Evolutionary conservation across 2,329 filamentous ascomycete genomes (phyloP), one percentile per base, ranked within the genome.

Genomic region (Fusarium globosum): DNA sequence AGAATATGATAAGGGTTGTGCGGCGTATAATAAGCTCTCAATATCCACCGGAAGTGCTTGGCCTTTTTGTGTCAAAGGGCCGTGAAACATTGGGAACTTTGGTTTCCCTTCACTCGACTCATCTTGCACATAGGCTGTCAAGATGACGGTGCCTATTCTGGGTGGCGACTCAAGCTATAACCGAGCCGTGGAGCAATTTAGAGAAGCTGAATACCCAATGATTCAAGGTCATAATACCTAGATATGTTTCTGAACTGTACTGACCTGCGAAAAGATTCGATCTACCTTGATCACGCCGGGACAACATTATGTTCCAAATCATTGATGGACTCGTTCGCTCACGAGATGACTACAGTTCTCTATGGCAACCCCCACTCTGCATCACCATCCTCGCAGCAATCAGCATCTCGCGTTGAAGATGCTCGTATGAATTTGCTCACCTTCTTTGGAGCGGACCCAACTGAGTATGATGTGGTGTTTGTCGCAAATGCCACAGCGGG

Each of bases 271-370:
- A 61, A 42, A 96, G 94, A 88, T 59, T 90, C 90, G 15, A 87
- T 91, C 52, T 98, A 98, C 81, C 91, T 98, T 64, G 96, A 98
- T 77, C 95, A 98, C 92, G 95, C 95, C 1, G 96, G 95, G n/a
- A 94, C 94, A n/a, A 96, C 95, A 0, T 86, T 93, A 2, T 94
- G 93, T 79, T 86, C 94, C 46, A 96, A 93, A 81, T 95, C 93
- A 36, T 83, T 96, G 30, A 91, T 98, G 81, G 92, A 96, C 73
- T 86, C 85, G 30, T 97, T 97, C 82, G 90, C 94, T 14, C 81
- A 84, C n/a, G 93, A 96, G 68, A 92, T 98, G 88, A 91, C 92
- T 33, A 86, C 88, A 8, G 93, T 91, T 76, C 85, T 98, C 1
- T 95, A 95, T 75, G 96, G 95, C 42, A 98, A 98, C 72, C 96